phyloP scores from a whole-genome alignment of 2,329 filamentous ascomycete genomes.

The Alternaria consortialis region DNA sequence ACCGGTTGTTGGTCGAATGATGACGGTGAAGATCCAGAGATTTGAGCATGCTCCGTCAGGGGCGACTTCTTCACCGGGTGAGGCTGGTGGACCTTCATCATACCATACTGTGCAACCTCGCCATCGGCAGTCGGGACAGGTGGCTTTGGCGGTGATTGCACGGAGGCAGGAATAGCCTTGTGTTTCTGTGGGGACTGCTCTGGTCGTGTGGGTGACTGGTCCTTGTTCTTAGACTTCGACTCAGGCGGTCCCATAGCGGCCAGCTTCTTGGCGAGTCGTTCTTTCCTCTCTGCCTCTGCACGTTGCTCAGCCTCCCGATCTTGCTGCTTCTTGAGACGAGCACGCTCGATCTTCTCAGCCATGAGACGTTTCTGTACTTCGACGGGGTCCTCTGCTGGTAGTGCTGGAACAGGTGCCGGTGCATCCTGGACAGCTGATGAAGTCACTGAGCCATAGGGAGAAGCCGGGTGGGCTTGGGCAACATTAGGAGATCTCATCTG shows the following conservation, averaged over 20 bases:
- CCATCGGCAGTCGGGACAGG: constrained; percentile 66
- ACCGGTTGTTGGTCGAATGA: constrained; percentile 28
- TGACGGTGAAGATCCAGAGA: constrained; percentile 24
- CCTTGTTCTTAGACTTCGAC: constrained; percentile 47
- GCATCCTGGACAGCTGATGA: constrained; percentile 37
- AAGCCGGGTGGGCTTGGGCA: constrained; percentile 45
- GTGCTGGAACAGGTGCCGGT: constrained; percentile 41
- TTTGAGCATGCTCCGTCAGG: constrained; percentile 25
- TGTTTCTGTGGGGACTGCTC: constrained; percentile 57
- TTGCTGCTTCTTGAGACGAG: constrained; percentile 71
- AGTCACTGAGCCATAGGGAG: constrained; percentile 46
- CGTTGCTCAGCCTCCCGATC: constrained; percentile 66
- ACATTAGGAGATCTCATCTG: constrained; percentile 44
- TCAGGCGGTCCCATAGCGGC: constrained; percentile 70
- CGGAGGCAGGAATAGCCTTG: constrained; percentile 46
- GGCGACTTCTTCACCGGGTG: constrained; percentile 57
- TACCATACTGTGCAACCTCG: constrained; percentile 67
- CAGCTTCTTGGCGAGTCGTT: constrained; percentile 76
- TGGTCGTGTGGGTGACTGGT: constrained; percentile 48
- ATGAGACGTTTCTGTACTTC: constrained; percentile 74
- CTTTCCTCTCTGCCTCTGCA: constrained; percentile 76
- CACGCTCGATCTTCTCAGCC: constrained; percentile 73
- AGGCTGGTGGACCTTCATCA: constrained; percentile 69
- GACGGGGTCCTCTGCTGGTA: constrained; percentile 67
- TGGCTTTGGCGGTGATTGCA: constrained; percentile 63